Percentiles rank a stretch among this genome's conserved stretches.
phyloP scores from a whole-genome alignment of 192 early-diverging fungal species.

The Linnemannia hyalina region DNA sequence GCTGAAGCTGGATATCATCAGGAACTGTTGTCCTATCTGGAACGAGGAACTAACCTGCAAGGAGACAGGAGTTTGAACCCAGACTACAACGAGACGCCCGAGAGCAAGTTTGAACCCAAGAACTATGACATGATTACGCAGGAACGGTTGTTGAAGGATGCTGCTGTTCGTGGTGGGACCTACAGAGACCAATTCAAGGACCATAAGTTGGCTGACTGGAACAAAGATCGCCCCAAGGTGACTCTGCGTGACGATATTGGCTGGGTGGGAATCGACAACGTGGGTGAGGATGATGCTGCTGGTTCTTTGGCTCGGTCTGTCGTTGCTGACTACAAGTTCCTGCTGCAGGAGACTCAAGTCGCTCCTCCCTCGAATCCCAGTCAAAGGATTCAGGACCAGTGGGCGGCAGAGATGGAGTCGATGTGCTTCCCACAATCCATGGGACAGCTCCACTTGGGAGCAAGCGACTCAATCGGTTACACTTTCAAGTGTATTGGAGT shows the following conservation, averaged over 20 bases:
- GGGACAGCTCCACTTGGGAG: conserved; percentile 45
- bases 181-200: conserved; percentile 1
- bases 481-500: conserved; percentile 65
- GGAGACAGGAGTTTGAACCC: conserved; percentile 25
- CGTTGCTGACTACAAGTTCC: conserved; percentile 38
- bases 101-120: conserved; percentile 25
- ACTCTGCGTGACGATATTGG: conserved; percentile 25
- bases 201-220: neutral
- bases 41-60: conserved; percentile 26
- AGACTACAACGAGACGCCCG: conserved; percentile 9
- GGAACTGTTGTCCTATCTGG: conserved; percentile 26
- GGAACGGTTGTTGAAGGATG: neutral
- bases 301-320: conserved; percentile 30
- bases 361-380: conserved; percentile 1
- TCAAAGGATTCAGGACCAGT: conserved; percentile 14
- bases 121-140: conserved; percentile 7
- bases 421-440: conserved; percentile 55
- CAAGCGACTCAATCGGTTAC: conserved; percentile 54
- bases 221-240: conserved; percentile 25
- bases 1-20: conserved; percentile 6
- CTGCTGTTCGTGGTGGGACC: neutral
- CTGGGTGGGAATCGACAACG: conserved; percentile 41
- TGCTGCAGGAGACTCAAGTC: conserved; percentile 25
- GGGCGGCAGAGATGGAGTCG: conserved; percentile 13
- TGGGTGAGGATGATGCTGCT: conserved; percentile 45